Percentiles rank a stretch among this genome's conserved stretches.
Conservation (phyloP, 129 eudicot species). For the Erigeron canadensis region DNA sequence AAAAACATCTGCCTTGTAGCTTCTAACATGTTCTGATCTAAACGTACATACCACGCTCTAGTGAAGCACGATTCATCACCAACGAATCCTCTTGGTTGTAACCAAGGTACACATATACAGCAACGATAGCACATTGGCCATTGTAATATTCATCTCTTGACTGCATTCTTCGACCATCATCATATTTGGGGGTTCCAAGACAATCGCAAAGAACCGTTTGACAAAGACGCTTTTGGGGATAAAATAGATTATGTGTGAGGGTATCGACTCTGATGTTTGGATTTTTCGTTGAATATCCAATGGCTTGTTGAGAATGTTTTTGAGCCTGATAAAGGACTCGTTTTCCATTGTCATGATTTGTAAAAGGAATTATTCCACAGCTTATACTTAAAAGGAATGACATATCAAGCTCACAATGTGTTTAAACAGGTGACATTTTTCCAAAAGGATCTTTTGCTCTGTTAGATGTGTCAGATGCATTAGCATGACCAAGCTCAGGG, state of each 20-base stretch:
- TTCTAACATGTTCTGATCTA: constrained; percentile 73
- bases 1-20: constrained; percentile 78
- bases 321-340: constrained; percentile 78
- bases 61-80: constrained; percentile 84
- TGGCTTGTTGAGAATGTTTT: constrained; percentile 89
- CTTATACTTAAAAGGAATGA: constrained; percentile 79
- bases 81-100: constrained; percentile 91
- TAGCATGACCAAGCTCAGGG: neutral
- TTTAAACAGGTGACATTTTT: constrained; percentile 51
- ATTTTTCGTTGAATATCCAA: constrained; percentile 75
- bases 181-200: constrained; percentile 50
- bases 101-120: constrained; percentile 81
- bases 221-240: constrained; percentile 83
- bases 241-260: constrained; percentile 57
- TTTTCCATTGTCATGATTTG: constrained; percentile 88
- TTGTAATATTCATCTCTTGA: constrained; percentile 67
- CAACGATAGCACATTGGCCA: constrained; percentile 91
- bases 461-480: neutral
- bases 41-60: constrained; percentile 98
- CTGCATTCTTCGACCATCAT: constrained; percentile 31
- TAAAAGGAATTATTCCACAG: constrained; percentile 78
- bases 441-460: neutral
- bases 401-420: constrained; percentile 85
- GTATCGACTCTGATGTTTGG: constrained; percentile 74
- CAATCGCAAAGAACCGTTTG: constrained; percentile 69